These are phyloP conservation scores for Globisporangium uncinulatum DNA, from an alignment of 352 stramenopile species.

Conservation along the genomic window DNA sequence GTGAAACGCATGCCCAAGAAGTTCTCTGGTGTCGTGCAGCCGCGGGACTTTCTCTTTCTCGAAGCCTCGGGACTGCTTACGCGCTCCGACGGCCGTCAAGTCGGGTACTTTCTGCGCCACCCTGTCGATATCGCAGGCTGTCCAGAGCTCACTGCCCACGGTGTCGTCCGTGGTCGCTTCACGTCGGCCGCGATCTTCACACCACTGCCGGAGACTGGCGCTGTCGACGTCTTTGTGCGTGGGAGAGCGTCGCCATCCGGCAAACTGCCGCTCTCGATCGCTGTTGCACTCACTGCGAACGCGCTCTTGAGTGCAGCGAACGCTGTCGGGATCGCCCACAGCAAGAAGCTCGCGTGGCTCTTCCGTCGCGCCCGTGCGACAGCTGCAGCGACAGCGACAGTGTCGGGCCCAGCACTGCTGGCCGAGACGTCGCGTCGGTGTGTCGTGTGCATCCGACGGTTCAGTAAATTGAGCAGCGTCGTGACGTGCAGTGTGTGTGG, in stretches of 20 bases:
- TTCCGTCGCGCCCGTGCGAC: conserved; percentile 7
- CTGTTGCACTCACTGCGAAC: conserved; percentile 11
- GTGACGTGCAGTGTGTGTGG: conserved; percentile 19
- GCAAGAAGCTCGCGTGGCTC: conserved; percentile 32
- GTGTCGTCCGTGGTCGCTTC: conserved; percentile 7
- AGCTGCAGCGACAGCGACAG: neutral
- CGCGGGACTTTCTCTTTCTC: conserved; percentile 17
- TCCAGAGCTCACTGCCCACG: neutral
- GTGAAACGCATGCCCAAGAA: conserved; percentile 9
- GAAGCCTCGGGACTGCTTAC: conserved; percentile 10
- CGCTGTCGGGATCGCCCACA: conserved; percentile 18
- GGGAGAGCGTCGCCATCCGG: conserved; percentile 9
- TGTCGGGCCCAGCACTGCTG: neutral
- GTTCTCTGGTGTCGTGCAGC: conserved; percentile 3
- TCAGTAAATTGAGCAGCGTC: neutral
- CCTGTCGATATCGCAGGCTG: conserved; percentile 13
- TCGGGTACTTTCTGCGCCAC: conserved; percentile 17
- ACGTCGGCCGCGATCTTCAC: conserved; percentile 12
- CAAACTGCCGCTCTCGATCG: conserved; percentile 8
- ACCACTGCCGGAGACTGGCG: conserved; percentile 2
- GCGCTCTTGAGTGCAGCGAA: conserved; percentile 20
- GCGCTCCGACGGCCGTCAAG: conserved; percentile 4
- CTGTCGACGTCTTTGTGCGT: conserved; percentile 12
- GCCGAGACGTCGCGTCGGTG: conserved; percentile 3
- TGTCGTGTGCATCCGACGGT: neutral